Evolutionary conservation across 129 eudicot genomes (phyloP), one percentile per base, ranked within the genome.

Genomic region (Chrysanthemum seticuspe): DNA sequence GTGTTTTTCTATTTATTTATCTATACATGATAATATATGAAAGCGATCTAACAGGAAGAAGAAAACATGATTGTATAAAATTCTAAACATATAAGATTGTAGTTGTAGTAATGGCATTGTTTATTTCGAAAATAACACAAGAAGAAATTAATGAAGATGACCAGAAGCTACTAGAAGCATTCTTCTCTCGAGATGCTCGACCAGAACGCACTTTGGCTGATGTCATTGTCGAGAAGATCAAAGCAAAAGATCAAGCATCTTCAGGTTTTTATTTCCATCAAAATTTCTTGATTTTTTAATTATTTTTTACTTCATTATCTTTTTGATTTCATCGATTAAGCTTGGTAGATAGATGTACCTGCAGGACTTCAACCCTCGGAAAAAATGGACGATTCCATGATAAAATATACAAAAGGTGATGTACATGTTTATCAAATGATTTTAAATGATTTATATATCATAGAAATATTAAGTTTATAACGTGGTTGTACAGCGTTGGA

Each of bases 331-430:
- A 9, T 48, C 0, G 6, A 13, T 53, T 75, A 57, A 75, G 14
- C 53, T 80, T 68, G 34, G 27, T 68, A 58, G 53, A 31, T 78
- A 16, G 84, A 65, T 73, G 70, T 82, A 45, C 40, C 79, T 65
- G 62, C 84, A 90, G 98, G 84, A 74, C 59, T 23, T 60, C 83
- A 74, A 45, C 79, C 85, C 5, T 14, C 79, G 63, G 87, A 96
- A 12, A 90, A 90, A 65, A 72, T 90, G 85, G 98, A 94, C 59
- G 84, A 81, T 44, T 84, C 87, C 21, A 74, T 94, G 79, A 83
- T 90, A 66, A 94, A 73, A 70, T 90, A 72, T 94, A 94, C 86
- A 94, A 87, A 75, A 86, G 96, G 97, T 90, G 79, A 9, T 65
- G 34, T 29, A 56, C 63, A 19, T 68, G 15, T 74, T 44, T 65